A percentile compares a stretch with the other conserved stretches of the same genome.
Evolutionary conservation across 176 grass and related monocot genomes (phyloP).

Genomic region (Ensete glaucum): DNA sequence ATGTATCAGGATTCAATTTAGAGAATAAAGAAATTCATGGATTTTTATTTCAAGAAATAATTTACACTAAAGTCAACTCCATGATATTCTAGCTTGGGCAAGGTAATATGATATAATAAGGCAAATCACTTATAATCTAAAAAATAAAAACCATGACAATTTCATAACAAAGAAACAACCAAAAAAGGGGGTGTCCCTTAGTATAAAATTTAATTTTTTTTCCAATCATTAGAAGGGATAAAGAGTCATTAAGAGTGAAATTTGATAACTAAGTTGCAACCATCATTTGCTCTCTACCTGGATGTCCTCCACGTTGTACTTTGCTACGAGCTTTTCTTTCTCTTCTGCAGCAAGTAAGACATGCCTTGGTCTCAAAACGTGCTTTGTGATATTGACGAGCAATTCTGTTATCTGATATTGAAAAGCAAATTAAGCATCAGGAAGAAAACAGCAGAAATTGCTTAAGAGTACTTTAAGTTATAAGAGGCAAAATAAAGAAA

Average conservation of each 20-base stretch:
- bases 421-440: background rate
- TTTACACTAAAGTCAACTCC: too few species aligned
- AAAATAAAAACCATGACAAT: too few species aligned
- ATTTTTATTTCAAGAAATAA: too few species aligned
- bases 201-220: too few species aligned
- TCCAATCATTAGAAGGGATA: too few species aligned
- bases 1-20: too few species aligned
- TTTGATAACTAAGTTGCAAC: background rate
- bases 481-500: background rate
- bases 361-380: conserved; percentile 78
- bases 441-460: background rate
- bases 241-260: background rate
- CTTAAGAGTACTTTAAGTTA: background rate
- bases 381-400: conserved; percentile 79
- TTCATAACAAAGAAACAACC: too few species aligned
- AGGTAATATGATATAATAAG: too few species aligned
- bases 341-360: conserved; percentile 48
- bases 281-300: conserved; percentile 39
- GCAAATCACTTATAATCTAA: too few species aligned
- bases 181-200: too few species aligned
- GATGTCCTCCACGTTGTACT: conserved; percentile 52
- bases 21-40: too few species aligned
- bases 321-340: conserved; percentile 51
- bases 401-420: conserved; percentile 63
- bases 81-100: too few species aligned